phyloP scores from a whole-genome alignment of 129 eudicot species.

The Tanacetum coccineum region DNA sequence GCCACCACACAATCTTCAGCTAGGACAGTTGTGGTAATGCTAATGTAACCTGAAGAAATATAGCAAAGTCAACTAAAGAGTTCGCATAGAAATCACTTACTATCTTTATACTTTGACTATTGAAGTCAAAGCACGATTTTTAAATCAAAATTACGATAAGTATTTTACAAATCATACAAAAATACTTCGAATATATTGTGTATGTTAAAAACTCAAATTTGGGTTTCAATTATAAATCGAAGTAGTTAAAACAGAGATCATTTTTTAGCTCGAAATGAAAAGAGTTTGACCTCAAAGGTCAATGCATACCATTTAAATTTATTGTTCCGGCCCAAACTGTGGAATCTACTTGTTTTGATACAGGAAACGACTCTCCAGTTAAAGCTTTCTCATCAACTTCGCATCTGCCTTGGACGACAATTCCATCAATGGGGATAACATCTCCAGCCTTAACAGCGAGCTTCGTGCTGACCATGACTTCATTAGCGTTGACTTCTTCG shows the following conservation, averaged over 20 bases:
- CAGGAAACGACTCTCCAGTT: slow-evolving; percentile 93
- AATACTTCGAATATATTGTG: neutral
- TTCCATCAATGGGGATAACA: slow-evolving; percentile 76
- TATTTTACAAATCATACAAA: neutral
- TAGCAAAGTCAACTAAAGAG: neutral
- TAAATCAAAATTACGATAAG: neutral
- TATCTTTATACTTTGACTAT: slow-evolving; percentile 1
- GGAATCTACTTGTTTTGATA: slow-evolving; percentile 61
- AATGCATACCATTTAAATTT: slow-evolving; percentile 65
- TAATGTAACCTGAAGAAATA: slow-evolving; percentile 53
- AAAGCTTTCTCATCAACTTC: slow-evolving; percentile 85
- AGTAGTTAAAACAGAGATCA: neutral
- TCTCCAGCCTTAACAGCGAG: slow-evolving; percentile 85
- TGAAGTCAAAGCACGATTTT: slow-evolving; percentile 4
- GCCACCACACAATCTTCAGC: slow-evolving; percentile 89
- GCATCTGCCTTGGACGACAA: slow-evolving; percentile 73
- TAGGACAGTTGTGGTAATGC: slow-evolving; percentile 59
- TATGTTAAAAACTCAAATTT: neutral
- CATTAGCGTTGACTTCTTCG: slow-evolving; percentile 56
- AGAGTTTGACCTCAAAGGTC: slow-evolving; percentile 19
- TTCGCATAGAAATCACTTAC: slow-evolving; percentile 1
- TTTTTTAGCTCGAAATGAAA: neutral
- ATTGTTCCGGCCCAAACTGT: slow-evolving; percentile 93
- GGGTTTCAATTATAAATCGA: neutral
- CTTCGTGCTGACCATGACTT: slow-evolving; percentile 62